A percentile compares a stretch with the other conserved stretches of the same genome.
phyloP scores from a whole-genome alignment of 306 rosid species.

The Cicer judaicum region DNA sequence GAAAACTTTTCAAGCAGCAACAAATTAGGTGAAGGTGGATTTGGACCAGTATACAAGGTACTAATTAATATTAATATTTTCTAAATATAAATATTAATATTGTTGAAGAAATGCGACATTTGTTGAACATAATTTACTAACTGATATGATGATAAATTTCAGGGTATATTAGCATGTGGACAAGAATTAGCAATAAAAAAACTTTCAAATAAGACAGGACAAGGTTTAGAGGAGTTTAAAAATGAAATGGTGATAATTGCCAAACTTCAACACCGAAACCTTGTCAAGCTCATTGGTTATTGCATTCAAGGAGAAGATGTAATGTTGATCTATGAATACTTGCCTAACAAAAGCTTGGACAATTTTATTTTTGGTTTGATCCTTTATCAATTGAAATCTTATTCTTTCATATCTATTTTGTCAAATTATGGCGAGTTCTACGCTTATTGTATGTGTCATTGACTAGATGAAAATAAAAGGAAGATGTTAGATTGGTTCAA shows the following conservation, averaged over 20 bases:
- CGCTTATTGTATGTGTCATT: not conserved
- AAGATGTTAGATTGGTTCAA: conserved; percentile 20
- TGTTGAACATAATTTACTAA: not conserved
- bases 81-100: too few relatives aligned
- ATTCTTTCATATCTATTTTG: too few relatives aligned
- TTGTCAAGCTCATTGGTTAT: conserved; percentile 27
- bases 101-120: not conserved
- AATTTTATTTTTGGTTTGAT: not conserved
- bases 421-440: not conserved
- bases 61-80: not conserved
- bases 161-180: conserved; percentile 5
- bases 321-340: conserved; percentile 7
- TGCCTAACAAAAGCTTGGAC: not conserved
- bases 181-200: not conserved
- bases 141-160: not conserved
- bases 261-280: not conserved
- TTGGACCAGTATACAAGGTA: conserved; percentile 56
- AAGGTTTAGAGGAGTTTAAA: not conserved
- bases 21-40: conserved; percentile 41
- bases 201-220: not conserved
- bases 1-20: not conserved
- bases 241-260: not conserved
- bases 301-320: conserved; percentile 33
- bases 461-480: conserved; percentile 15
- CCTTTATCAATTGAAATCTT: not conserved